Evolutionary conservation across 2,329 filamentous ascomycete species (phyloP), one percentile per base, ranked within the genome.

Genomic region (Colletotrichum destructivum): DNA sequence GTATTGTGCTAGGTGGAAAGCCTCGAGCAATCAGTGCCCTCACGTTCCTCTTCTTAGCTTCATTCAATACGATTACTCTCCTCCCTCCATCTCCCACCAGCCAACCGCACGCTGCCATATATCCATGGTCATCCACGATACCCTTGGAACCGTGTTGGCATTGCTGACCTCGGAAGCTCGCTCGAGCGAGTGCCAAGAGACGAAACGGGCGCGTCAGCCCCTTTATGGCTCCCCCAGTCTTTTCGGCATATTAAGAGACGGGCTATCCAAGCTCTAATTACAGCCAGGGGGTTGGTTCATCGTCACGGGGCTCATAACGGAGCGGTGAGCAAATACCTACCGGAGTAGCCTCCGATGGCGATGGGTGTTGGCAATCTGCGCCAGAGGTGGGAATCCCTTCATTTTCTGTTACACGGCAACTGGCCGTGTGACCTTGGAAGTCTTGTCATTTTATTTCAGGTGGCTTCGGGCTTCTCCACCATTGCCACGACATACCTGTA

Each of bases 21-120:
- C 23, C 23, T 71, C 51, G 57, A 31, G 47, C 55, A 62, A 55
- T 44, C 56, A 38, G 52, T 49, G 38, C 16, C 51, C 47, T 51
- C 40, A 38, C n/a, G 26, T 15, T 35, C 38, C 31, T 23, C 49
- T 54, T 38, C 2, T 18, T 18, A 4, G n/a, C 26, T 18, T 46
- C 15, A 21, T 42, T 11, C 44, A 42, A 11, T 38, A 38, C 26
- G 46, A 54, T 52, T 46, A 23, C 38, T n/a, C 54, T 40, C 54
- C 38, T 15, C 54, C 44, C 54, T 59, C 54, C 59, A 54, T 47
- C 21, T 23, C 7, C 26, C 40, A 31, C 23, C 13, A 31, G n/a
- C 51, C 13, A n/a, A 26, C 51, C 51, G 63, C 57, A 55, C 46
- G 40, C 42, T 71, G 38, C 69, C 57, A 62, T 71, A 40, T 54